phyloP scores from a whole-genome alignment of 768 basidiomycete genomes.

The Suillus brevipes region DNA sequence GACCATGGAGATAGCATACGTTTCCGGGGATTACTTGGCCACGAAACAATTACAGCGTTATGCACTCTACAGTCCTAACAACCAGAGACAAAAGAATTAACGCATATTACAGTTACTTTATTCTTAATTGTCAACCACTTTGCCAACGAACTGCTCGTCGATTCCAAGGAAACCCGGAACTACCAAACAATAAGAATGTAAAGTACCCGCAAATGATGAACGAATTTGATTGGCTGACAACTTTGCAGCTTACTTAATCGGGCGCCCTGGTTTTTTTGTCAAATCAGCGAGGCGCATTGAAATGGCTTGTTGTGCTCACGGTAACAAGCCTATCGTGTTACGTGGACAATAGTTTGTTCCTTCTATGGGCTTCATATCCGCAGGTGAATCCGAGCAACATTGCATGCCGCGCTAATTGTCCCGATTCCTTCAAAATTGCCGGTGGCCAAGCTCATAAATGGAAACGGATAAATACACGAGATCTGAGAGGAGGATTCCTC shows the following conservation, averaged over 20 bases:
- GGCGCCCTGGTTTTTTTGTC: background rate
- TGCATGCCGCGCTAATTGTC: background rate
- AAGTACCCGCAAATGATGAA: background rate
- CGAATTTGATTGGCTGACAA: no score
- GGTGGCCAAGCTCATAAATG: no score
- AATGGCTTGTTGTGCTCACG: background rate
- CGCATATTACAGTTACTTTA: background rate
- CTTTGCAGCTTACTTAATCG: background rate
- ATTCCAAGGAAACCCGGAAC: background rate
- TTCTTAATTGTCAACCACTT: background rate
- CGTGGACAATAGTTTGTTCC: background rate
- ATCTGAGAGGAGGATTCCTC: background rate
- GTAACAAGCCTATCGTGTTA: background rate
- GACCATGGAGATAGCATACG: no score
- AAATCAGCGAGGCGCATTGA: background rate
- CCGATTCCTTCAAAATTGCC: background rate
- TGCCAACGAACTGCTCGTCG: background rate
- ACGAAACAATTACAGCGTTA: background rate
- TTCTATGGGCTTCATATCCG: background rate
- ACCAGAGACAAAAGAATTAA: conserved; percentile 1
- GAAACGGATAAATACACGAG: conserved; percentile 1
- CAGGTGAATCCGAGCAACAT: background rate
- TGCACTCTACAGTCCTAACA: background rate
- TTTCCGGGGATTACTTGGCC: background rate
- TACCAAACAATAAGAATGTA: background rate